phyloP scores from a whole-genome alignment of 495 filamentous ascomycete species.

The Talaromyces liani region DNA sequence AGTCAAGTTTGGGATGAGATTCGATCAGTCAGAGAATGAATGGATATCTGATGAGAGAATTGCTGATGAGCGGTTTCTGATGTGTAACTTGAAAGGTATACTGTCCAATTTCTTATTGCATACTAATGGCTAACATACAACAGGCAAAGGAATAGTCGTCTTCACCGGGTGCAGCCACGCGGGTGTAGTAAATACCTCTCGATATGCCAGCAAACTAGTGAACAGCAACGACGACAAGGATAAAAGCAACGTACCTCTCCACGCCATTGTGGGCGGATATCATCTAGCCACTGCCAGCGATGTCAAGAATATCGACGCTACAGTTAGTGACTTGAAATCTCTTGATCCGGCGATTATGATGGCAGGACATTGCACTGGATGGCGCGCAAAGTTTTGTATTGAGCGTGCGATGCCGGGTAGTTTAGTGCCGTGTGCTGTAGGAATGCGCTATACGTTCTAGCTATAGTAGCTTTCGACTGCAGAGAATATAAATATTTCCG shows the following conservation, averaged over 20 bases:
- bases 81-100: conserved; percentile 50
- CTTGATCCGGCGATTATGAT: conserved; percentile 47
- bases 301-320: conserved; percentile 33
- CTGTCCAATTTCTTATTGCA: neutral
- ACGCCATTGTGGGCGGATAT: conserved; percentile 54
- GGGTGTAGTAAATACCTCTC: conserved; percentile 49
- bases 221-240: conserved; percentile 6
- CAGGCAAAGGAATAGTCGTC: conserved; percentile 50
- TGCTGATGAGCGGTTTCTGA: conserved; percentile 51
- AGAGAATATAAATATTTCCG: neutral
- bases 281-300: conserved; percentile 46
- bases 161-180: conserved; percentile 59
- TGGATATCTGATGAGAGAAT: conserved; percentile 52
- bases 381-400: conserved; percentile 54
- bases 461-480: no score
- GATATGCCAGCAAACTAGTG: conserved; percentile 39
- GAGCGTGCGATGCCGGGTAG: conserved; percentile 48
- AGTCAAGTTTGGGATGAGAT: conserved; percentile 39
- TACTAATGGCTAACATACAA: neutral
- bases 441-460: conserved; percentile 40
- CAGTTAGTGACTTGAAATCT: conserved; percentile 43
- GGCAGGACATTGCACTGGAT: conserved; percentile 55
- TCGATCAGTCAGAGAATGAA: conserved; percentile 30
- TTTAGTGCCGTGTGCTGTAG: conserved; percentile 50
- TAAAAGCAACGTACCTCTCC: conserved; percentile 30